Base-by-base conservation (phyloP, 2,329 filamentous ascomycete species). In the Calycina herbarum region DNA sequence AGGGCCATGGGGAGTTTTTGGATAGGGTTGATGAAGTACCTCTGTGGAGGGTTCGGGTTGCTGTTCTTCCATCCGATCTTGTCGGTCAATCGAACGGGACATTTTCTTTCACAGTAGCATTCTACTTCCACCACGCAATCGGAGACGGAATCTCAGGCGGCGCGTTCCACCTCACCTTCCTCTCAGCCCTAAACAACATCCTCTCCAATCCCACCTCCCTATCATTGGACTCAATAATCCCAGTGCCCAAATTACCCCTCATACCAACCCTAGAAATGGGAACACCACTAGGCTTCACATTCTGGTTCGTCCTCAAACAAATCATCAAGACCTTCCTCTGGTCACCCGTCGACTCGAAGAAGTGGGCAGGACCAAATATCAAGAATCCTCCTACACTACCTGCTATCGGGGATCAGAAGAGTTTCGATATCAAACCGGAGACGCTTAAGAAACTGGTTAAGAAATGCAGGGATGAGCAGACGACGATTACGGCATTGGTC, bases 121-220 rank as follows among this genome's bases (percentile, higher is more conserved):
- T 86, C 69, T 77, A 79, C 17, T 82, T 76, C 45, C 85, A 87
- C 66, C 85, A 88, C 67, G 78, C 79, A 0, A 77, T 87, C 17
- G 79, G 79, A 27, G 85, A 87, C 67, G 85, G 85, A 0, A 76
- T 79, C 13, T 80, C 81, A 66, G 81, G 79, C 0, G 76, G 75
- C n/a, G 71, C 79, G 1, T 86, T 88, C 69, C 85, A 87, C 66
- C 73, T 78, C 51, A 75, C 77, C 1, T 76, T 87, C 0, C 77
- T 83, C 6, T 68, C 74, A 1, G 78, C 81, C 5, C 76, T 87
- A 2, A 79, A 79, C 65, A 62, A 15, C 7, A 62, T 69, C 35
- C 66, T 72, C 17, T 58, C 66, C 0, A 57, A 66, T 10, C 64
- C 68, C 1, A 60, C 66, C 1, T 51, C 40, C 0, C 63, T 59